Evolutionary conservation across 2,329 filamentous ascomycete genomes (phyloP).

Genomic region (Coniochaeta sp.): DNA sequence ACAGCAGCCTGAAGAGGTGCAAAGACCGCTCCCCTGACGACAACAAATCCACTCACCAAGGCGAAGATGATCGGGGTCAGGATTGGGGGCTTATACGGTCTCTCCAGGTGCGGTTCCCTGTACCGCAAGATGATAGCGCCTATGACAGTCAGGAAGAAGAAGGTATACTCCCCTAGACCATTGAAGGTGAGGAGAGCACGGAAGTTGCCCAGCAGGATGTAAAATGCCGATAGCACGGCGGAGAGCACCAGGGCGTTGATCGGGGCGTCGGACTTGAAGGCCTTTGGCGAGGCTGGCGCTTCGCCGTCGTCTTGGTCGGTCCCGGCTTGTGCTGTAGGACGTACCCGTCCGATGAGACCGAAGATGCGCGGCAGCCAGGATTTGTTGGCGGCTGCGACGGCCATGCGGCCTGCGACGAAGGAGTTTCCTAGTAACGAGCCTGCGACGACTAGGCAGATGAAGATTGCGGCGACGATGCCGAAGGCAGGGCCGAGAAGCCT

Average conservation of each 20-base stretch:
- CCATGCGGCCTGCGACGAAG: slow-evolving; percentile 54
- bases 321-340: slow-evolving; percentile 13
- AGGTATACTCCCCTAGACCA: slow-evolving; percentile 52
- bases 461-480: slow-evolving; percentile 44
- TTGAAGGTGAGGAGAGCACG: slow-evolving; percentile 53
- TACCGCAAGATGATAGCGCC: slow-evolving; percentile 49
- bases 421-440: slow-evolving; percentile 56
- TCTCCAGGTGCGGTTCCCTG: slow-evolving; percentile 43
- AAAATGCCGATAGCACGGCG: slow-evolving; percentile 41
- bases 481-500: slow-evolving; percentile 44
- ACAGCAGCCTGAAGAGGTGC: slow-evolving; percentile 45
- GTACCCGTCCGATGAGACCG: slow-evolving; percentile 34
- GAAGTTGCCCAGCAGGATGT: slow-evolving; percentile 54
- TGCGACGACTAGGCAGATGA: slow-evolving; percentile 54
- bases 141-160: slow-evolving; percentile 56
- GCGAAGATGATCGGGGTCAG: slow-evolving; percentile 45
- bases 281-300: slow-evolving; percentile 1
- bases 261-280: slow-evolving; percentile 36
- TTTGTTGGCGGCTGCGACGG: slow-evolving; percentile 47
- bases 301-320: neutral
- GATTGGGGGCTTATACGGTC: slow-evolving; percentile 48
- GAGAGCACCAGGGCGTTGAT: slow-evolving; percentile 46
- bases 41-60: slow-evolving; percentile 51
- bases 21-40: slow-evolving; percentile 50
- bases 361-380: slow-evolving; percentile 41